phyloP scores from a whole-genome alignment of 768 basidiomycete species.

The Hygrophorus pudorinus region DNA sequence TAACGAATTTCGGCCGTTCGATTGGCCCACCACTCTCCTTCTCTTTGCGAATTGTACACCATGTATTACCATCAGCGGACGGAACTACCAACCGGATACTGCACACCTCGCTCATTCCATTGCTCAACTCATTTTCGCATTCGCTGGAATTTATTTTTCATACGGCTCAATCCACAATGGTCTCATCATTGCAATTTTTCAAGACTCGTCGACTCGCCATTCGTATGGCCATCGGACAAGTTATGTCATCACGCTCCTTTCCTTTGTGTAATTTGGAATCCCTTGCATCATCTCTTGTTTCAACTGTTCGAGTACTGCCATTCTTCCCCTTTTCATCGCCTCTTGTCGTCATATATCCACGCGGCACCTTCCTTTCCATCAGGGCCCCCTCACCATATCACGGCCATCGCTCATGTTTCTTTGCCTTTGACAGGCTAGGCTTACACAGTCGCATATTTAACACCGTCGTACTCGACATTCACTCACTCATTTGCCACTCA shows the following conservation, averaged over 20 bases:
- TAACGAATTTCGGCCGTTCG: not conserved
- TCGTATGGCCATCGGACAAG: not conserved
- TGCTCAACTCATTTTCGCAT: too few relatives aligned
- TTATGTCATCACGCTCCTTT: not conserved
- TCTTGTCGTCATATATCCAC: too few relatives aligned
- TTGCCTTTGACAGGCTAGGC: too few relatives aligned
- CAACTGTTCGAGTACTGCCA: not conserved
- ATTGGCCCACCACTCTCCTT: not conserved
- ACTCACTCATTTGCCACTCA: constrained; percentile 2
- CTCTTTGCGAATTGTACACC: not conserved
- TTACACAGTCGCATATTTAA: too few relatives aligned
- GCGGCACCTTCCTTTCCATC: too few relatives aligned
- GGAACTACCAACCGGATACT: too few relatives aligned
- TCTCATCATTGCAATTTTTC: too few relatives aligned
- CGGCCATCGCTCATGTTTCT: too few relatives aligned
- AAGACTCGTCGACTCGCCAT: not conserved
- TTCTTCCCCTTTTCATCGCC: not conserved
- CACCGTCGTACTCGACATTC: not conserved
- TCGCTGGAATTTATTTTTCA: too few relatives aligned
- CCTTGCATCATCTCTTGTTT: not conserved
- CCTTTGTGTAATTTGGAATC: not conserved
- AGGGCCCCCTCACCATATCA: too few relatives aligned
- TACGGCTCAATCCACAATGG: too few relatives aligned
- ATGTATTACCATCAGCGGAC: not conserved
- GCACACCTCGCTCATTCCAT: too few relatives aligned